Evolutionary conservation across 441 rosid genomes (phyloP), one percentile per base, ranked within the genome.

Genomic region (Euphorbia celastroides): DNA sequence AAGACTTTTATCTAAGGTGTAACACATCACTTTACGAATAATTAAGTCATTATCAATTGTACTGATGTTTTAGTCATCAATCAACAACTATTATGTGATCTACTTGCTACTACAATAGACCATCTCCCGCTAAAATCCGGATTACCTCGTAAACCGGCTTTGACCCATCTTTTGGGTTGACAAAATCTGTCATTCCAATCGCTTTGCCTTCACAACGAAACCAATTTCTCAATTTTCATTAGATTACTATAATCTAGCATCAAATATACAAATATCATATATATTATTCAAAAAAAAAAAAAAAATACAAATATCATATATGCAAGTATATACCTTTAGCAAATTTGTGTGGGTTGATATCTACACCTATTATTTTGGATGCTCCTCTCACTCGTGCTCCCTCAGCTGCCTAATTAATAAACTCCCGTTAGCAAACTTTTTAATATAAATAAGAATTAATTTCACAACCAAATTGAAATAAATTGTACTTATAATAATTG

Each of bases 301-400:
- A 34, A 2, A 20, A 17, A 51, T 13, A 20, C 5, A 17, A 32
- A 13, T 9, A 41, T 51, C 25, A 19, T 5, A 20, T 51, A 19
- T 2, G 12, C 7, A 51, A 7, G 7, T n/a, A 28, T 51, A 20
- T 61, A 82, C 86, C 86, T 65, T 75, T 77, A 12, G 22, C 48
- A 59, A 75, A 82, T 59, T 82, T 82, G 13, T 64, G 41, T 2
- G 79, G 72, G 64, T 77, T 79, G 65, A 64, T 44, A 58, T 82
- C 86, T 31, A 82, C 70, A 0, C 86, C 83, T 36, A 79, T 76
- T 0, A 82, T 82, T 61, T 62, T 76, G 16, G 82, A 74, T 11
- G 82, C 86, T 42, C 83, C 86, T 70, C 83, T 75, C 0, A 66
- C 79, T 13, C 81, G 68, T 20, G 80, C 79, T 57, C 83, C 86